A percentile compares a stretch with the other conserved stretches of the same genome.
Evolutionary conservation across 495 filamentous ascomycete genomes (phyloP).

Genomic region (Cercophora samala): DNA sequence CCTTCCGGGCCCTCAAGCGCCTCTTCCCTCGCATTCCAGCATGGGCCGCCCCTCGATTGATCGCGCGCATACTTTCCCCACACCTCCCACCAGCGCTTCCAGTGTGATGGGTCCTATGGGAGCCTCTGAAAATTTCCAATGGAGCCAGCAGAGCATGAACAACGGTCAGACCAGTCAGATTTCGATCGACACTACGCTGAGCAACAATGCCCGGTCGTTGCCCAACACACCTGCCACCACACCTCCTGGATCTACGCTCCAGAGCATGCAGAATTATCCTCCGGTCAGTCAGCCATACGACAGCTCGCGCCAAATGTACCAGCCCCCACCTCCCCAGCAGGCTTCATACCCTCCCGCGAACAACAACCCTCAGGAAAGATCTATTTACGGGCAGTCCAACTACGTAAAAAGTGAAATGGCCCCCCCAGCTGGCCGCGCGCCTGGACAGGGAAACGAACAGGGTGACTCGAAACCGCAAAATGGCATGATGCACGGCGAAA

Average conservation of each 20-base stretch:
- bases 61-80: slow-evolving; percentile 86
- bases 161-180: slow-evolving; percentile 67
- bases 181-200: slow-evolving; percentile 79
- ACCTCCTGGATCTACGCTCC: slow-evolving; percentile 73
- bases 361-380: slow-evolving; percentile 63
- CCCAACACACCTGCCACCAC: slow-evolving; percentile 91
- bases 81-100: slow-evolving; percentile 87
- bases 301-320: slow-evolving; percentile 74
- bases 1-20: slow-evolving; percentile 61
- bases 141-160: slow-evolving; percentile 65
- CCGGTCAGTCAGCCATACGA: slow-evolving; percentile 72
- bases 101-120: slow-evolving; percentile 78
- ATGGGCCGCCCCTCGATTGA: slow-evolving; percentile 69
- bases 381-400: slow-evolving; percentile 61
- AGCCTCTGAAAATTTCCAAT: slow-evolving; percentile 70
- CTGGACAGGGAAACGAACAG: slow-evolving; percentile 56
- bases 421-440: slow-evolving; percentile 65
- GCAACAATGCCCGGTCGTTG: slow-evolving; percentile 80
- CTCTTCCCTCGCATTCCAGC: slow-evolving; percentile 67
- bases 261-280: slow-evolving; percentile 73
- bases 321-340: slow-evolving; percentile 66
- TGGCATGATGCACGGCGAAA: slow-evolving; percentile 56
- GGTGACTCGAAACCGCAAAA: slow-evolving; percentile 66
- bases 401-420: slow-evolving; percentile 93
- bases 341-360: slow-evolving; percentile 65